A percentile compares a stretch with the other conserved stretches of the same genome.
phyloP scores from a whole-genome alignment of 352 stramenopile genomes.

The Pythium periplocum region DNA sequence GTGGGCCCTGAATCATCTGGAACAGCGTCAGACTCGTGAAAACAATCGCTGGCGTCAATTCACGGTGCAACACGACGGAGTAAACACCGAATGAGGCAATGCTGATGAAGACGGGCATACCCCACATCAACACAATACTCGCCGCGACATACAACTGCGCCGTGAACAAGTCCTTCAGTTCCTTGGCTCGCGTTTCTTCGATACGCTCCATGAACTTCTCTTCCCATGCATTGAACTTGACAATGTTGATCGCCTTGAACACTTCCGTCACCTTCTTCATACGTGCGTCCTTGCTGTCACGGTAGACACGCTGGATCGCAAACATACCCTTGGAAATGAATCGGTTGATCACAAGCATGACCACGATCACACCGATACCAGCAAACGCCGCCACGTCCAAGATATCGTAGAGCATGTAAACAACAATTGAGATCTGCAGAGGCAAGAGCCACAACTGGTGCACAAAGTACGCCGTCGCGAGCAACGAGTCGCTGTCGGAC shows the following conservation, averaged over 20 bases:
- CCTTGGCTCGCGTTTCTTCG: constrained; percentile 17
- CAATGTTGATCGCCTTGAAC: constrained; percentile 79
- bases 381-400: constrained; percentile 31
- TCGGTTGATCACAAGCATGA: constrained; percentile 31
- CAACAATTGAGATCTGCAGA: constrained; percentile 35
- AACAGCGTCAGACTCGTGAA: constrained; percentile 54
- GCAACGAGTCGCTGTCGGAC: constrained; percentile 28
- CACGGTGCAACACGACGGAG: constrained; percentile 20
- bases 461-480: constrained; percentile 26
- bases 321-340: constrained; percentile 30
- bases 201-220: constrained; percentile 70
- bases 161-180: constrained; percentile 31
- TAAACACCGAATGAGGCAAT: constrained; percentile 38
- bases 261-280: constrained; percentile 58
- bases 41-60: constrained; percentile 37
- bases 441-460: constrained; percentile 64
- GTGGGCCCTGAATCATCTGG: constrained; percentile 30
- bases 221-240: constrained; percentile 94
- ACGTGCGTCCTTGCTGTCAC: constrained; percentile 38
- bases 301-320: constrained; percentile 17
- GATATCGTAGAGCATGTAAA: constrained; percentile 40
- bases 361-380: constrained; percentile 32
- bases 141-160: constrained; percentile 20
- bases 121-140: constrained; percentile 39
- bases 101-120: constrained; percentile 45